Conservation (phyloP, 305 asterid genomes). For the Solanum hybrid region DNA sequence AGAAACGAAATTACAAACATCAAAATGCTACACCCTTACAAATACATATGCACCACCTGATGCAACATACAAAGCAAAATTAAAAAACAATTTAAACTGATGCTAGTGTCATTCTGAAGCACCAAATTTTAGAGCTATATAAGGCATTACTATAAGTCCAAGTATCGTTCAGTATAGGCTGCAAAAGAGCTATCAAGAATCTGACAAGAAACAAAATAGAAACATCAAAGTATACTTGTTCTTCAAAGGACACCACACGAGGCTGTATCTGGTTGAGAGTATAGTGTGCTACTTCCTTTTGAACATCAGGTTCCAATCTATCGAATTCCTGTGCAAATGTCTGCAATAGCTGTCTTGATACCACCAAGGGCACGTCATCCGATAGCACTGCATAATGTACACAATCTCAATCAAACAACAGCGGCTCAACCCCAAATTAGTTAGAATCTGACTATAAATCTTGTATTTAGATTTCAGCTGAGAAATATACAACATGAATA, state of each 20-base stretch:
- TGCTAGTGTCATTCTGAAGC: background rate
- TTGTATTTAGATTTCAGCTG: background rate
- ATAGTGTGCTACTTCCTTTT: conserved; percentile 86
- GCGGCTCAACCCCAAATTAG: background rate
- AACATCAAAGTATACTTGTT: conserved; percentile 44
- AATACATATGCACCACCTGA: background rate
- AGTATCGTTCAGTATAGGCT: background rate
- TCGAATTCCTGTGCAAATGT: conserved; percentile 90
- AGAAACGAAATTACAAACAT: background rate
- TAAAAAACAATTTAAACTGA: background rate
- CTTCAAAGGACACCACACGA: conserved; percentile 89
- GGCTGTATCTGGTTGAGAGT: conserved; percentile 92
- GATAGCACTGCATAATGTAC: conserved; percentile 52
- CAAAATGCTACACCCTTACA: background rate
- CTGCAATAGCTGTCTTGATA: conserved; percentile 89
- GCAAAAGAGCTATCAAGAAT: background rate
- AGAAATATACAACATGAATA: background rate
- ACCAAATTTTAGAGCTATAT: background rate
- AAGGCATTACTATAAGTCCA: background rate
- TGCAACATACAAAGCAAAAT: background rate
- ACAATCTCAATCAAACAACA: background rate
- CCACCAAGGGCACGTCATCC: conserved; percentile 90
- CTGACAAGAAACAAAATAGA: background rate
- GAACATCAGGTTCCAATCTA: conserved; percentile 70
- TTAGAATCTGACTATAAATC: background rate